Percentiles rank a stretch among this genome's conserved stretches.
These are phyloP conservation scores for Penicillium bialowiezense DNA, from an alignment of 495 filamentous ascomycete genomes.

Conservation along the genomic window DNA sequence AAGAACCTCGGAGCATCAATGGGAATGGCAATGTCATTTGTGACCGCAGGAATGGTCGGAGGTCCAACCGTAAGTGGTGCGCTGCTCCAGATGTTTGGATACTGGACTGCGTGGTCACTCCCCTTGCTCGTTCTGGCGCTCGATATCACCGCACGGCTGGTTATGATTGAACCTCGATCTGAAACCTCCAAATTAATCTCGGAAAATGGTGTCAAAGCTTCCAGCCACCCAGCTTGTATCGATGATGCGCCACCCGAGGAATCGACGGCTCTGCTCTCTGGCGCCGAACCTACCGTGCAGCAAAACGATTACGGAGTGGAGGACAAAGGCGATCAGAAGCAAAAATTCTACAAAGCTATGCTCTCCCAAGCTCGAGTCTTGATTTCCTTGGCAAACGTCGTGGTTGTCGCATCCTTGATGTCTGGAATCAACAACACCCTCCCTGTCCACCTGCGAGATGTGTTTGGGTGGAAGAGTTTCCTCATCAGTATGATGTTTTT, in stretches of 20 bases:
- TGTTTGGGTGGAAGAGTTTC: conserved; percentile 13
- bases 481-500: conserved; percentile 15
- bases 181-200: neutral
- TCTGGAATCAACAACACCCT: conserved; percentile 11
- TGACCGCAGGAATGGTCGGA: conserved; percentile 10
- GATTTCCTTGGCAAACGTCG: conserved; percentile 1
- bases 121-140: conserved; percentile 9
- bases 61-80: conserved; percentile 14
- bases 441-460: conserved; percentile 10
- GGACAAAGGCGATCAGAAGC: neutral
- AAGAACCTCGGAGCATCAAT: conserved; percentile 10
- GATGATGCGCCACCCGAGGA: neutral
- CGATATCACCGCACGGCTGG: conserved; percentile 10
- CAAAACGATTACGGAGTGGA: neutral
- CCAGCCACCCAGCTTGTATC: neutral
- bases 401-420: conserved; percentile 1
- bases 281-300: neutral
- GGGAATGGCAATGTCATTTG: conserved; percentile 12
- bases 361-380: conserved; percentile 8
- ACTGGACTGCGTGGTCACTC: conserved; percentile 16
- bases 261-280: conserved; percentile 1
- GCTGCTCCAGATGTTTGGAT: conserved; percentile 13
- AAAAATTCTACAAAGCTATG: conserved; percentile 10
- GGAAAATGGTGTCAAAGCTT: neutral
- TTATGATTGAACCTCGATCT: conserved; percentile 13